Evolutionary conservation across 2,329 filamentous ascomycete genomes (phyloP), one percentile per base, ranked within the genome.

Genomic region (Talaromyces sp.): DNA sequence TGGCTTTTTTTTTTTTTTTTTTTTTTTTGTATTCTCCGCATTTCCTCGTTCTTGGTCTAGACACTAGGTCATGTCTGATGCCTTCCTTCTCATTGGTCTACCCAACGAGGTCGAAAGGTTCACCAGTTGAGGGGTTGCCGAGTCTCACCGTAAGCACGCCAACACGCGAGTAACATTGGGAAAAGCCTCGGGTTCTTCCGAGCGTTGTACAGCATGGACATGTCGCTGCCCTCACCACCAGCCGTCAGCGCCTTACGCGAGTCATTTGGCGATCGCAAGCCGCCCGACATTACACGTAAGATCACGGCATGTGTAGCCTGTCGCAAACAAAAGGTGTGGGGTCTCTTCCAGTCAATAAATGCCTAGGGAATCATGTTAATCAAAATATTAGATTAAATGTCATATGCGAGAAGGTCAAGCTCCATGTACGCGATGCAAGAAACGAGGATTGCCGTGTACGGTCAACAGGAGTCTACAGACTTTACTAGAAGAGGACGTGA

Each of bases 391-490:
- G 68, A 70, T 75, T 43, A 76, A 75, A 69, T 77, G 75, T 51
- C 67, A 74, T 49, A 76, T 76, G 72, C 55, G 59, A 43, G 67
- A 71, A 48, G 65, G 65, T 5, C 64, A 72, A 36, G 64, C 70
- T 13, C 75, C 73, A 4, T 77, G 74, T 57, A 65, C 66, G 3
- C 59, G 75, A 30, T 77, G 75, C 61, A 71, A 70, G 58, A 74
- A 73, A 51, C 63, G 72, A 41, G 71, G 70, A 27, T 52, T 77
- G 13, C 63, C 71, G 6, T 77, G 74, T 45, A 71, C 70, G 1
- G 72, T 77, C 20, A 76, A 76, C 51, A 65, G 72, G 36, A 75
- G 70, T 55, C 51, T 77, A 29, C 73, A 77, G 51, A 77, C 74
- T 67, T 59, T 77, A 33, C 57, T 77, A 20, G 73, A 77, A 50